Evolutionary conservation across 179 eudicot genomes (phyloP), one percentile per base, ranked within the genome.

Genomic region (Drosera spatulata): DNA sequence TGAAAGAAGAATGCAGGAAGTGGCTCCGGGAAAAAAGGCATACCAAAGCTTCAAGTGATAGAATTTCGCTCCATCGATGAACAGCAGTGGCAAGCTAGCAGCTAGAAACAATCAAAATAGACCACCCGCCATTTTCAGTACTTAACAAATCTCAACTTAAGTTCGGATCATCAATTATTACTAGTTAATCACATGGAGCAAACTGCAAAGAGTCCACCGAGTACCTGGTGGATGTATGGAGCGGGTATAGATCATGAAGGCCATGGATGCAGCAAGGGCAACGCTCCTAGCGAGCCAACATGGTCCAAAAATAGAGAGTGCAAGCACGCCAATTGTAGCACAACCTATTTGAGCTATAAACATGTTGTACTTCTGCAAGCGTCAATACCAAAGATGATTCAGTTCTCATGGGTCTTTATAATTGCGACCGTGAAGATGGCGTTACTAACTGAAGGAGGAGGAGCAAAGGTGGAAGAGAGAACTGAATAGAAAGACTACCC

Each of bases 11-110:
- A 93, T 58, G 81, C 99, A 93, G 41, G 82, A 95, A 3, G 95
- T 80, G 11, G 99, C 95, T 4, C 95, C 95, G 22, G 99, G 99
- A 71, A 93, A 93, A 60, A 93, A 73, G 39, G 86, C 85, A 55
- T 79, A 93, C 99, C 99, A 93, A 61, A 62, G 82, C 50, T 86
- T 89, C 74, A 93, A 72, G 56, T 69, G 76, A 38, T 93, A 96
- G 50, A 89, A 56, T 71, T 93, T 89, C 0, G 70, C 93, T 52
- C 93, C 99, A 72, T 93, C 96, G 11, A 93, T 80, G 65, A 93
- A 93, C 60, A 93, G 48, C 66, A 93, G 66, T 47, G 96, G 95
- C 79, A 93, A 79, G 74, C 99, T 86, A 58, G 96, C 99, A 75
- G 96, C 99, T 93, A 63, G 74, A 77, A 8, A 39, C 10, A 50